Base-by-base conservation (phyloP, 768 basidiomycete genomes). In the Tylopilus vinaceipallidus region DNA sequence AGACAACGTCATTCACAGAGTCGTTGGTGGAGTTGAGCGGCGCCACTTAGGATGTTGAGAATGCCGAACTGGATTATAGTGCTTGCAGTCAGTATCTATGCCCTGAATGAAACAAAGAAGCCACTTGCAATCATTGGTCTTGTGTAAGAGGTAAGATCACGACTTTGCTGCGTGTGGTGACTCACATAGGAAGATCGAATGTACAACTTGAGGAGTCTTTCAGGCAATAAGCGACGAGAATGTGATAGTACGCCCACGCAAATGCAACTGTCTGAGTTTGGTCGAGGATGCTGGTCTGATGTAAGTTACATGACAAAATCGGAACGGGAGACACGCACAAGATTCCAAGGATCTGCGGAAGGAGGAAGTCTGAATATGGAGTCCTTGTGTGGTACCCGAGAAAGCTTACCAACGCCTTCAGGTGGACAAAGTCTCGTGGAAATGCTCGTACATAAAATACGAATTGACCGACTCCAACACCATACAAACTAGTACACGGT, bases 341-440 rank as follows among this genome's bases (percentile, higher is more conserved):
- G 33, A 42, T 30, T 2, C 38, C 2, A 35, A 35, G 29, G 16
- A 58, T 52, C 57, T 50, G 42, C 8, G 19, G n/a, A 37, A 14
- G 13, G 14, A 17, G 17, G 33, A 3, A 3, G 6, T 16, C 23
- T 3, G n/a, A 32, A 14, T 20, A 23, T 24, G 42, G 2, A 16
- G 5, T 3, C 2, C 26, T 10, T 29, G 6, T 29, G 16, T 6
- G 9, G 17, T 7, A 3, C 3, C 9, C n/a, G 2, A 14, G 27
- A n/a, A 19, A 17, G 24, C 62, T 50, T 7, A 62, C 62, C 49
- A 49, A n/a, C 12, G 14, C 7, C 38, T 47, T 64, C 7, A 64
- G 14, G 3, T 26, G 35, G 11, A 36, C 9, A 26, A 12, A 16
- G 27, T 64, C 62, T 13, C 7, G 35, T 2, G 60, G 60, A 53